Evolutionary conservation across 768 basidiomycete genomes (phyloP).

Genomic region (Tricholoma furcatifolium): DNA sequence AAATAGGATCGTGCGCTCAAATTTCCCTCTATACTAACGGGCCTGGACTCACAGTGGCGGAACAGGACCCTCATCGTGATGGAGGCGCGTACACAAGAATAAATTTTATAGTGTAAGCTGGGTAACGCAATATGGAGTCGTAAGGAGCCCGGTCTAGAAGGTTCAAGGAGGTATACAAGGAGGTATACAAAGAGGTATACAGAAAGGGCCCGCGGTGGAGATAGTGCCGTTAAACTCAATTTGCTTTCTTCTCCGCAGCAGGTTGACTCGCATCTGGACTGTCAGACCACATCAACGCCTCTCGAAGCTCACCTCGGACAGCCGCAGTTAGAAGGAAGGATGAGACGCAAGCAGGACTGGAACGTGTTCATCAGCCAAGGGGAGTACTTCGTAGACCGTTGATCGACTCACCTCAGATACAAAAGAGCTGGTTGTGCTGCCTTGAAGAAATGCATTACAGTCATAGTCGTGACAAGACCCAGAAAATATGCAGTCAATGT

Average conservation of each 20-base stretch:
- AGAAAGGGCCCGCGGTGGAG: not conserved
- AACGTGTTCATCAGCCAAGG: constrained; percentile 1
- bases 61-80: not conserved
- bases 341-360: constrained; percentile 73
- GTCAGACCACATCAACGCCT: constrained; percentile 76
- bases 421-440: constrained; percentile 89
- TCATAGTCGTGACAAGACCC: constrained; percentile 77
- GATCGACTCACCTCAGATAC: constrained; percentile 71
- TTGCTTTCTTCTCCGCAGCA: constrained; percentile 13
- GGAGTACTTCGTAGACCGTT: not conserved
- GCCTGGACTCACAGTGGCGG: not conserved
- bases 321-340: constrained; percentile 62
- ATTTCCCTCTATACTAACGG: not conserved
- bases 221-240: not conserved
- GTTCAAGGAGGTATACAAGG: not conserved
- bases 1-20: no score
- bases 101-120: no score
- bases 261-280: constrained; percentile 24
- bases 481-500: constrained; percentile 67
- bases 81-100: not conserved
- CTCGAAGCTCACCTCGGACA: constrained; percentile 64
- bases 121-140: not conserved
- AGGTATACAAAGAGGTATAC: not conserved
- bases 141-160: not conserved
- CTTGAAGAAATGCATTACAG: constrained; percentile 76